Percentiles rank a stretch among this genome's conserved stretches.
Evolutionary conservation across 2,329 filamentous ascomycete genomes (phyloP).

Genomic region (Chaetothyriales sp.): DNA sequence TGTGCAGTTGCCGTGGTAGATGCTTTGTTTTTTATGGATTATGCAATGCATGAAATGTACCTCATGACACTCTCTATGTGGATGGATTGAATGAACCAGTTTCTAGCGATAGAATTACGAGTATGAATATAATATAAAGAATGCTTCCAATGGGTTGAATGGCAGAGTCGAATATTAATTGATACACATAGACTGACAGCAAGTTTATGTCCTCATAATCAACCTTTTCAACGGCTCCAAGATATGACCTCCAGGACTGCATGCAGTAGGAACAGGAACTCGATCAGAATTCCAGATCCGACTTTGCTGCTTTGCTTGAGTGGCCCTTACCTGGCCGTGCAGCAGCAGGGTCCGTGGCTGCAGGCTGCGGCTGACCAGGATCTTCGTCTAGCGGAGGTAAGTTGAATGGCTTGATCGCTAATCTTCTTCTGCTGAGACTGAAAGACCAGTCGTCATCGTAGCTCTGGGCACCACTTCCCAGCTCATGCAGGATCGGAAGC

Average conservation of each 20-base stretch:
- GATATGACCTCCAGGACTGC: no score
- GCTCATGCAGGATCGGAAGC: slow-evolving; percentile 73
- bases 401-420: slow-evolving; percentile 77
- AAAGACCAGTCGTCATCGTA: slow-evolving; percentile 80
- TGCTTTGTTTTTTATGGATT: background rate
- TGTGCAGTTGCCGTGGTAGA: slow-evolving; percentile 50
- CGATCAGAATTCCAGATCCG: background rate
- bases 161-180: no score
- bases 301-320: background rate
- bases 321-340: background rate
- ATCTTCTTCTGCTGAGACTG: slow-evolving; percentile 65
- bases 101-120: background rate
- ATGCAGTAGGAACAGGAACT: background rate
- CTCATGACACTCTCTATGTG: no score
- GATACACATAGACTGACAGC: background rate
- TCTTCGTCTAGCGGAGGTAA: slow-evolving; percentile 75
- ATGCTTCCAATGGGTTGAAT: no score
- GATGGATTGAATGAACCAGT: no score
- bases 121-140: background rate
- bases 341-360: background rate
- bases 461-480: slow-evolving; percentile 57
- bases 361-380: slow-evolving; percentile 18
- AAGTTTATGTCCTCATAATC: background rate
- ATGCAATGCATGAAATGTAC: no score
- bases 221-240: no score